These are phyloP conservation scores for Grosmannia serpens DNA, from an alignment of 2,329 filamentous ascomycete species.

Conservation along the genomic window DNA sequence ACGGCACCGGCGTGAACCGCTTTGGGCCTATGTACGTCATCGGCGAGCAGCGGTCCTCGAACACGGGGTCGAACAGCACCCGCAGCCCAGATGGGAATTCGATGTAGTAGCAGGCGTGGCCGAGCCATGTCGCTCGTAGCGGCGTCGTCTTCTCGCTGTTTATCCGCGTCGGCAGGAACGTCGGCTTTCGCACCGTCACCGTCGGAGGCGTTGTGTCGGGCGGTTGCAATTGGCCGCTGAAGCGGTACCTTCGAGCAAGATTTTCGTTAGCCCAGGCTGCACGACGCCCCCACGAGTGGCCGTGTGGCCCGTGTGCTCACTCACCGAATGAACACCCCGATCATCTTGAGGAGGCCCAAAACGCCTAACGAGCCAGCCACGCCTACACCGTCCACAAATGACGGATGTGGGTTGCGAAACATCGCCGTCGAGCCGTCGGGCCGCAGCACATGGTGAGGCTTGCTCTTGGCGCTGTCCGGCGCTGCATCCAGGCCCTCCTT, in stretches of 20 bases:
- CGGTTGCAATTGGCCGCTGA: slow-evolving; percentile 26
- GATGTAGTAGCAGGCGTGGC: slow-evolving; percentile 87
- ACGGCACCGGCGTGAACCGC: slow-evolving; percentile 68
- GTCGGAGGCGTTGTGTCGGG: slow-evolving; percentile 56
- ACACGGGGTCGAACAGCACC: slow-evolving; percentile 88
- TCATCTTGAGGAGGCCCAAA: slow-evolving; percentile 11
- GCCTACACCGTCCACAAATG: slow-evolving; percentile 19
- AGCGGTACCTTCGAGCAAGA: neutral
- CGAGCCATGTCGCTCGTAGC: slow-evolving; percentile 83
- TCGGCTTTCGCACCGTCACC: slow-evolving; percentile 54
- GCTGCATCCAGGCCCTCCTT: slow-evolving; percentile 6
- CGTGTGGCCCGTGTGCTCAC: slow-evolving; percentile 10
- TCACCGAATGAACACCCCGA: slow-evolving; percentile 25
- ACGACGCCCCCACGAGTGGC: neutral
- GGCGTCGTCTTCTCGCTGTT: slow-evolving; percentile 11
- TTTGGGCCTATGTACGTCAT: slow-evolving; percentile 58
- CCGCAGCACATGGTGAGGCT: slow-evolving; percentile 36
- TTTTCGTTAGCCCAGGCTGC: neutral
- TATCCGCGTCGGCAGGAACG: slow-evolving; percentile 49
- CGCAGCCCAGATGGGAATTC: slow-evolving; percentile 80
- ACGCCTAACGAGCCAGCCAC: slow-evolving; percentile 1
- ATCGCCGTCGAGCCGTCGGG: slow-evolving; percentile 26
- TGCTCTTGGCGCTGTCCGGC: slow-evolving; percentile 30
- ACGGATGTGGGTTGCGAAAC: slow-evolving; percentile 43
- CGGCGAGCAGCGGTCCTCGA: slow-evolving; percentile 77